Base-by-base conservation (phyloP, 306 rosid genomes). In the Trifolium dubium region DNA sequence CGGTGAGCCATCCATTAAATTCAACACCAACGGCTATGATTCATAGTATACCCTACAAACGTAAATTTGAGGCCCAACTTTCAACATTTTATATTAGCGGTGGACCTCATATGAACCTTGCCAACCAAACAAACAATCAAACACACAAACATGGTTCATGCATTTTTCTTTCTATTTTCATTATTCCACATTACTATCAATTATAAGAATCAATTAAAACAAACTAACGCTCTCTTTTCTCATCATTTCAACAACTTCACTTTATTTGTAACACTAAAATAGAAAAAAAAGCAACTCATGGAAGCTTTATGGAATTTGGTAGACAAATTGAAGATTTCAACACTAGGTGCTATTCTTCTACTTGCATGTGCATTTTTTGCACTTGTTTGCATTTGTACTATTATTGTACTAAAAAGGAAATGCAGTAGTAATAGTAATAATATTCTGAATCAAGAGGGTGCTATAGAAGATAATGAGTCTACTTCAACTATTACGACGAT, bases 281-380 rank as follows among this genome's bases (percentile, higher is more conserved):
- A 76, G 73, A 35, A 67, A 49, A 5, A n/a, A 19, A 29, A 67
- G 10, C 12, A 49, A 67, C 72, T 61, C 56, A 83, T 83, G 84
- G 87, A 77, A 72, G 71, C 77, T 15, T 68, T 83, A 65, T 80
- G 82, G 82, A 67, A 83, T 65, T 55, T 80, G 1, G 82, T 72
- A 77, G 84, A 80, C 64, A 77, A 80, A 40, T 60, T 80, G 69
- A 83, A 83, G 80, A 44, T 83, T 76, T 83, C 87, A 63, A 80
- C 84, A 51, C 82, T 44, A 77, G 87, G 77, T 58, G 87, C 87
- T 72, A 50, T 83, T 73, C 71, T 80, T 40, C 76, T 83, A 54
- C 82, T 83, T 53, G 84, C 84, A 37, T 72, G 80, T 77, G 58
- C 84, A 35, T 49, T 55, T 32, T 68, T 77, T 62, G 80, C 80